phyloP scores from a whole-genome alignment of 352 stramenopile genomes.

The Globisporangium nodosum region DNA sequence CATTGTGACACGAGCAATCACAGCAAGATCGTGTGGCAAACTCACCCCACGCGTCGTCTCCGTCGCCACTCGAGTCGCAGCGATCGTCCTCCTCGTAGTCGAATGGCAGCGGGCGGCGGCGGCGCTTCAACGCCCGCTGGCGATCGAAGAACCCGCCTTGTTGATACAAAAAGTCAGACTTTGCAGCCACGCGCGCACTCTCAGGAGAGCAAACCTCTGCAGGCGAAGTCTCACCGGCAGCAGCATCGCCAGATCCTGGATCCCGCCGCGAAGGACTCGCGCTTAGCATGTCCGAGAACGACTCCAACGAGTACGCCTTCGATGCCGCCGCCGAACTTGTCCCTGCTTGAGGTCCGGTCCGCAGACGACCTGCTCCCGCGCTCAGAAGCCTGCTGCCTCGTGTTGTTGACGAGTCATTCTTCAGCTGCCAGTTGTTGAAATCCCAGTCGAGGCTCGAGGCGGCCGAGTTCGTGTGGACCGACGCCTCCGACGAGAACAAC shows the following conservation, averaged over 20 bases:
- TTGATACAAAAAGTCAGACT: conserved; percentile 72
- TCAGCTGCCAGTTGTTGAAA: conserved; percentile 55
- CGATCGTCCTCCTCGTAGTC: conserved; percentile 31
- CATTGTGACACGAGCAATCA: conserved; percentile 30
- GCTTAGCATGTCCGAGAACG: conserved; percentile 50
- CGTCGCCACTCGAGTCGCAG: conserved; percentile 6
- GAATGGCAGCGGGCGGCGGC: conserved; percentile 50
- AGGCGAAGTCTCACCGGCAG: conserved; percentile 10
- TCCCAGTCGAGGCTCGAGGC: conserved; percentile 71
- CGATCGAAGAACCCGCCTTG: conserved; percentile 81
- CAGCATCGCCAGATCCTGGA: conserved; percentile 6
- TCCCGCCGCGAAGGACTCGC: conserved; percentile 16
- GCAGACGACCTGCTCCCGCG: conserved; percentile 1
- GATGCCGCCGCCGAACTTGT: conserved; percentile 15
- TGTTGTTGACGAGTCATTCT: conserved; percentile 8
- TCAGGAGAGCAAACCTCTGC: conserved; percentile 19
- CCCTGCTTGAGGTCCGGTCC: conserved; percentile 4
- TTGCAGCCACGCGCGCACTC: conserved; percentile 16
- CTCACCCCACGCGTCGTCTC: not conserved
- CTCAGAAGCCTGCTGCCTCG: conserved; percentile 1
- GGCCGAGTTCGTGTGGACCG: conserved; percentile 40
- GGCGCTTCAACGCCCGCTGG: conserved; percentile 53
- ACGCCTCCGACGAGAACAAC: conserved; percentile 67
- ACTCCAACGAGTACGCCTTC: conserved; percentile 51
- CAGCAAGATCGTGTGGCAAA: conserved; percentile 20